Base-by-base conservation (phyloP, 2,329 filamentous ascomycete genomes). In the Aspergillus neotritici region DNA sequence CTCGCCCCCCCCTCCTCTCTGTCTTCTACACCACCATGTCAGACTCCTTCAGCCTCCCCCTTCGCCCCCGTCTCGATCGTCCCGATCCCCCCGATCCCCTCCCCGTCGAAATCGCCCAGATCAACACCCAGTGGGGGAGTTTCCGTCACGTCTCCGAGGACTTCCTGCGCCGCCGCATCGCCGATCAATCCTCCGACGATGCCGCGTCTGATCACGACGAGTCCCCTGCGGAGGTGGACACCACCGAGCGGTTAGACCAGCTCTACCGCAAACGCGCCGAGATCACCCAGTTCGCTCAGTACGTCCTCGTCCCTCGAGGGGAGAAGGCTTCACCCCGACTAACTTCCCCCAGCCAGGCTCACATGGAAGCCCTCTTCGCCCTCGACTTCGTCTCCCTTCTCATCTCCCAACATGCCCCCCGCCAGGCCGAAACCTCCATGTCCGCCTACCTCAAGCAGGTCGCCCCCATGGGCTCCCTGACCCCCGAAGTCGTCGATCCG, bases 331-430 rank as follows among this genome's bases (percentile, higher is more conserved):
- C 29, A 47, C 32, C 34, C 49, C 41, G 45, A 51, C 40, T 40
- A 30, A 40, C 30, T 10, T 13, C 11, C 13, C 43, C 30, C 45
- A 73, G 70, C 39, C 63, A 69, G 52, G 66, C 69, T 28, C 68
- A 72, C 42, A 67, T 67, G 57, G 69, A 73, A 53, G 58, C 69
- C 32, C 74, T 85, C 60, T 75, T 86, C 47, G 81, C 83, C 5
- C 79, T 94, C 56, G 87, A 95, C 63, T 87, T 90, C 56, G 70
- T 94, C 43, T 94, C 89, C 25, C 77, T 94, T 5, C 74, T 94
- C 1, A 74, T 93, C 12, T 87, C 87, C n/a, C 90, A 89, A 62
- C 80, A 93, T 59, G 74, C 74, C n/a, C 85, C 87, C 0, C 79
- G 77, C 7, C 79, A 83, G 51, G 86, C 84, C 4, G 75, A 81